Percentiles rank a stretch among this genome's conserved stretches.
phyloP scores from a whole-genome alignment of 345 rosid species.

The Psidium friedrichsthalianum region DNA sequence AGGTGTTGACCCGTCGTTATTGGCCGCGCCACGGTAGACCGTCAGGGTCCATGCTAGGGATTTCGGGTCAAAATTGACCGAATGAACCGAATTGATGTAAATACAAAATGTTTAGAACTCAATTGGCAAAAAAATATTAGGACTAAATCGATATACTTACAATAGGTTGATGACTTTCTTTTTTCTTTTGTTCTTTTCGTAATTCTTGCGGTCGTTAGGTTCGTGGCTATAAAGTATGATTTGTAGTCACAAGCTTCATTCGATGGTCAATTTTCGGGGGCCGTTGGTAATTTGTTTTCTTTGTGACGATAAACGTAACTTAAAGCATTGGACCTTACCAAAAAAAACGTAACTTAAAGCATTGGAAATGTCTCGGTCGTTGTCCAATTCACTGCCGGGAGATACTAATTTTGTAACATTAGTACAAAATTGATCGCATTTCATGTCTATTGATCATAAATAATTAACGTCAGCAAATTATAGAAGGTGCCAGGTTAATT shows the following conservation, averaged over 20 bases:
- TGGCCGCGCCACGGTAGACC: too few relatives aligned
- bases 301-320: background rate
- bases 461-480: background rate
- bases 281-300: background rate
- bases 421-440: background rate
- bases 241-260: background rate
- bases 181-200: too few relatives aligned
- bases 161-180: too few relatives aligned
- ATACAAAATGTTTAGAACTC: too few relatives aligned
- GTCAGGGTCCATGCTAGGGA: too few relatives aligned
- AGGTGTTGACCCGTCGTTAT: too few relatives aligned
- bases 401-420: background rate
- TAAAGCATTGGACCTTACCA: background rate
- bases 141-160: too few relatives aligned
- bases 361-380: background rate
- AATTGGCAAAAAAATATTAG: too few relatives aligned
- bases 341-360: background rate
- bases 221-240: background rate
- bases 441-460: background rate
- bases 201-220: too few relatives aligned
- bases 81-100: too few relatives aligned
- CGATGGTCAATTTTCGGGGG: background rate
- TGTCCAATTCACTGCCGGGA: background rate
- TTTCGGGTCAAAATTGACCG: too few relatives aligned
- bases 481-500: background rate